Conservation (phyloP, 2,329 filamentous ascomycete genomes). For the Scytalidium sp. region DNA sequence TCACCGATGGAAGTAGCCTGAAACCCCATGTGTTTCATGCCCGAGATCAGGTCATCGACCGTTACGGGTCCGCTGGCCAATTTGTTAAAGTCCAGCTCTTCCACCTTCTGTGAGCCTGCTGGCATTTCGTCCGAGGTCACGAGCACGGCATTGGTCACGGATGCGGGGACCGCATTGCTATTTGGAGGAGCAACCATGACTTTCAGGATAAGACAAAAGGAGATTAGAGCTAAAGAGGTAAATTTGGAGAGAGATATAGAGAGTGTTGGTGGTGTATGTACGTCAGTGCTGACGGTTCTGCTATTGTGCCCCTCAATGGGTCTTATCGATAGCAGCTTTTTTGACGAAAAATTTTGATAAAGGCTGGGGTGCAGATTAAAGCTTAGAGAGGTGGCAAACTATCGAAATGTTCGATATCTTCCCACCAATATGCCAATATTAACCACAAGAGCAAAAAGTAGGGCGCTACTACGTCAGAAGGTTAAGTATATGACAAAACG, state of each 20-base stretch:
- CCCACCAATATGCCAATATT: background rate
- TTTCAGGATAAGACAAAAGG: background rate
- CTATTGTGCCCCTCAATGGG: no score
- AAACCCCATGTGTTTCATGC: conserved; percentile 85
- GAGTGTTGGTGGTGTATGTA: no score
- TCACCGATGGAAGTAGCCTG: conserved; percentile 79
- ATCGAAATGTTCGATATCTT: background rate
- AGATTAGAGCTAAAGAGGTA: background rate
- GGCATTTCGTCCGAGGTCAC: conserved; percentile 82
- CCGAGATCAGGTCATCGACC: conserved; percentile 76
- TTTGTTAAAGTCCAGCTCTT: conserved; percentile 89
- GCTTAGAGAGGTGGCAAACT: background rate
- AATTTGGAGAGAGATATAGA: background rate
- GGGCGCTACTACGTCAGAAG: background rate
- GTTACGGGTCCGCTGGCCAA: conserved; percentile 74
- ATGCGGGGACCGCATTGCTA: conserved; percentile 47
- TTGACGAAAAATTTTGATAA: no score
- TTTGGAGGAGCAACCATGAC: conserved; percentile 24
- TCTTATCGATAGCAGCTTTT: no score
- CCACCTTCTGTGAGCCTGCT: conserved; percentile 72
- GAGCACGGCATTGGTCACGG: conserved; percentile 77
- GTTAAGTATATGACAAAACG: no score
- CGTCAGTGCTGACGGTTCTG: no score
- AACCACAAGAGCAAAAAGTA: background rate
- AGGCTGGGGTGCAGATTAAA: background rate